Evolutionary conservation across 768 basidiomycete species (phyloP).

Genomic region (Suillus decipiens): DNA sequence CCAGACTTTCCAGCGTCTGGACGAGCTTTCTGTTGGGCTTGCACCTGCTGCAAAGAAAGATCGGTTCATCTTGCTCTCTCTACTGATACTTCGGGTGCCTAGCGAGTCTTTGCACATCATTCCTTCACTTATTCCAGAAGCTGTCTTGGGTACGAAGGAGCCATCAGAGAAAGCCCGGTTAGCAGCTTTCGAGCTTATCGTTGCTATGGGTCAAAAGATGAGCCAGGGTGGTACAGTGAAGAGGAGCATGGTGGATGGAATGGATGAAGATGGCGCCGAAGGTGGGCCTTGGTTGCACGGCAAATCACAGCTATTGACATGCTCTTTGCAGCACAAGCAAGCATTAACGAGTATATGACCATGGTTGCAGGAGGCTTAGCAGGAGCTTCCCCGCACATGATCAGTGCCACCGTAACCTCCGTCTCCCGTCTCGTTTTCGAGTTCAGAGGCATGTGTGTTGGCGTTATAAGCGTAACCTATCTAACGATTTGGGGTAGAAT

Average conservation of each 20-base stretch:
- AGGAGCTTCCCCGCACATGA: slow-evolving; percentile 95
- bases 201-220: slow-evolving; percentile 95
- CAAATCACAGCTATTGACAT: slow-evolving; percentile 13
- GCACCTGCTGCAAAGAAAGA: slow-evolving; percentile 92
- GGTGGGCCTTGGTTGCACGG: slow-evolving; percentile 27
- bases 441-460: slow-evolving; percentile 70
- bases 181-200: slow-evolving; percentile 87
- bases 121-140: slow-evolving; percentile 89
- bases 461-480: not conserved
- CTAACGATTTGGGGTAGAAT: slow-evolving; percentile 44
- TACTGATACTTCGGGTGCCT: slow-evolving; percentile 69
- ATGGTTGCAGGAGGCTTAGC: slow-evolving; percentile 96
- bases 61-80: slow-evolving; percentile 73
- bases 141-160: slow-evolving; percentile 94
- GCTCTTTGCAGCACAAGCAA: slow-evolving; percentile 57
- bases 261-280: slow-evolving; percentile 70
- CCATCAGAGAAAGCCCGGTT: slow-evolving; percentile 89
- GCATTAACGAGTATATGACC: slow-evolving; percentile 89
- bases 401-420: slow-evolving; percentile 94
- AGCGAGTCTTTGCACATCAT: slow-evolving; percentile 78
- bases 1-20: slow-evolving; percentile 61
- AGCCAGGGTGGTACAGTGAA: slow-evolving; percentile 80
- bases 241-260: slow-evolving; percentile 74
- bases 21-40: slow-evolving; percentile 63
- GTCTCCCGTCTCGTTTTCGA: slow-evolving; percentile 94